Evolutionary conservation across 345 rosid species (phyloP).

Genomic region (Limnanthes douglasii): DNA sequence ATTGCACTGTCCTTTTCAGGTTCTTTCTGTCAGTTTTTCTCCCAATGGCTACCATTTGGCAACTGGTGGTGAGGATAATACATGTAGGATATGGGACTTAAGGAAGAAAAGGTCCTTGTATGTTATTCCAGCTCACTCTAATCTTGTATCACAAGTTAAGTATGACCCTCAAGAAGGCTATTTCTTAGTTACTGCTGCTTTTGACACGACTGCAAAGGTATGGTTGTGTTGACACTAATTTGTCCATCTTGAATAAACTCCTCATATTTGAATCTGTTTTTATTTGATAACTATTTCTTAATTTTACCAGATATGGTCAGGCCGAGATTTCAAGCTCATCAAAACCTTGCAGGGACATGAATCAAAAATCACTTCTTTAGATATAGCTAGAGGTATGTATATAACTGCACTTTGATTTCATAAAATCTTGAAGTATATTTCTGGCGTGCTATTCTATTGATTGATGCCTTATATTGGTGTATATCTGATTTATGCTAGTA

Average conservation of each 20-base stretch:
- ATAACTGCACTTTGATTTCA: too few species aligned
- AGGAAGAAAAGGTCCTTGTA: slow-evolving; percentile 78
- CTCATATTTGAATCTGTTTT: slow-evolving; percentile 6
- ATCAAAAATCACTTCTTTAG: slow-evolving; percentile 63
- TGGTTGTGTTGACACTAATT: slow-evolving; percentile 1
- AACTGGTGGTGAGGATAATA: slow-evolving; percentile 91
- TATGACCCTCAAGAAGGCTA: slow-evolving; percentile 97
- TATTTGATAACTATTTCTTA: slow-evolving; percentile 6
- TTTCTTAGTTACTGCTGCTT: slow-evolving; percentile 79
- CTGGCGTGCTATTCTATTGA: too few species aligned
- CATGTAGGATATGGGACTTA: slow-evolving; percentile 91
- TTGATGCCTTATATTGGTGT: too few species aligned
- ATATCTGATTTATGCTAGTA: too few species aligned
- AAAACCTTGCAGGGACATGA: slow-evolving; percentile 71
- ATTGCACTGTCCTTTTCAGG: slow-evolving; percentile 27
- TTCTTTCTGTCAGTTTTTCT: slow-evolving; percentile 73
- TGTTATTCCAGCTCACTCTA: slow-evolving; percentile 83
- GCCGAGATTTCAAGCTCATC: slow-evolving; percentile 75
- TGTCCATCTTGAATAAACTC: neutral
- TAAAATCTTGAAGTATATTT: too few species aligned
- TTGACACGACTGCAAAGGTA: slow-evolving; percentile 90
- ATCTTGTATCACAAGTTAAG: slow-evolving; percentile 81
- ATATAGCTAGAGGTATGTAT: slow-evolving; percentile 46
- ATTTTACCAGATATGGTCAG: slow-evolving; percentile 74
- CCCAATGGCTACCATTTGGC: slow-evolving; percentile 97